Evolutionary conservation across 2,329 filamentous ascomycete species (phyloP).

Genomic region (Fusarium floridanum): DNA sequence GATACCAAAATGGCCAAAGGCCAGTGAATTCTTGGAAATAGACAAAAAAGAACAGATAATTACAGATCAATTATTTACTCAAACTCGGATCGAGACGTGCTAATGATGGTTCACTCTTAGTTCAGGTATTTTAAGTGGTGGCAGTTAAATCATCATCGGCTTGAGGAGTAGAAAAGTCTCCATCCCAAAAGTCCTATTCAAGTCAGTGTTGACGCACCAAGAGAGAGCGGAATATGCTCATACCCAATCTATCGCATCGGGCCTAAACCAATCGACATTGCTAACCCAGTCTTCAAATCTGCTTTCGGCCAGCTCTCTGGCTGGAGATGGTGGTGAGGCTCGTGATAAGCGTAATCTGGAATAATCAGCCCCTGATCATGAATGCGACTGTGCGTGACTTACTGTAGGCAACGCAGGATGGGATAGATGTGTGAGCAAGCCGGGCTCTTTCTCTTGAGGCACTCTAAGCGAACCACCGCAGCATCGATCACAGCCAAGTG

Average conservation of each 20-base stretch:
- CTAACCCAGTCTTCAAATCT: conserved; percentile 31
- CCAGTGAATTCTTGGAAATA: neutral
- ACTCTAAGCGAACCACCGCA: conserved; percentile 18
- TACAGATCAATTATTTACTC: neutral
- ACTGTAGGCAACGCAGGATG: conserved; percentile 30
- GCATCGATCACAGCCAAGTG: conserved; percentile 15
- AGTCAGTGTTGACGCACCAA: no score
- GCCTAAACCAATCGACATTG: conserved; percentile 33
- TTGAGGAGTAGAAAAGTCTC: conserved; percentile 12
- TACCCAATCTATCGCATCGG: conserved; percentile 32
- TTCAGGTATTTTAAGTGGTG: neutral
- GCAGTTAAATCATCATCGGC: neutral
- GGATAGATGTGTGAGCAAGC: conserved; percentile 26
- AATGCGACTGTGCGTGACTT: neutral
- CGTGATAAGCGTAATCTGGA: conserved; percentile 13
- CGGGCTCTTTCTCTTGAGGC: conserved; percentile 10
- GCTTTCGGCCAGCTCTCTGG: conserved; percentile 6
- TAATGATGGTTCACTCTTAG: no score
- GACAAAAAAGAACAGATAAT: neutral
- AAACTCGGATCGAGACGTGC: no score
- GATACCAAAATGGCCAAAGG: neutral
- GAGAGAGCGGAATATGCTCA: neutral
- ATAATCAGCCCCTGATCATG: neutral
- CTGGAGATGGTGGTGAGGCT: neutral
- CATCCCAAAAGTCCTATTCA: conserved; percentile 22